These are phyloP conservation scores for Kregervanrija fluxuum DNA, from an alignment of 805 yeast genomes.

Conservation along the genomic window DNA sequence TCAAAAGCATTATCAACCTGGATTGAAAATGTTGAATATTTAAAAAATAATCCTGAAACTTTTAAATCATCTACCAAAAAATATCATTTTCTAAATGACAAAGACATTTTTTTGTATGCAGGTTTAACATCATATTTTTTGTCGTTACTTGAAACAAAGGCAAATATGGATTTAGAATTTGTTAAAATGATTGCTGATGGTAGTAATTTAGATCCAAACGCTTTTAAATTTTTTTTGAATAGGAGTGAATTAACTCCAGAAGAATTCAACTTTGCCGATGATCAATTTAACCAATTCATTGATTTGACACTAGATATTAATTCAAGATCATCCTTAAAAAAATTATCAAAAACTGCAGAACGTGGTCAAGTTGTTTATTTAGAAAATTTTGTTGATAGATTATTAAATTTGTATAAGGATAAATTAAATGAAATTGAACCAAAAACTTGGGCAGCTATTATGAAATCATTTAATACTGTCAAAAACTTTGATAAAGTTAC, in stretches of 20 bases:
- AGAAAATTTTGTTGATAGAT: slow-evolving; percentile 4
- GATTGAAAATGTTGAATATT: slow-evolving; percentile 22
- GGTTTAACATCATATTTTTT: slow-evolving; percentile 16
- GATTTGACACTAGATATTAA: slow-evolving; percentile 23
- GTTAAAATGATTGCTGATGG: slow-evolving; percentile 12
- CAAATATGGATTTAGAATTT: slow-evolving; percentile 16
- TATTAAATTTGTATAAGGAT: slow-evolving; percentile 3
- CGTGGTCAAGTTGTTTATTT: slow-evolving; percentile 7
- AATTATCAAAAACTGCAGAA: slow-evolving; percentile 27
- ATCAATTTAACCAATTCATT: slow-evolving; percentile 3
- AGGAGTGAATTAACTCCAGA: slow-evolving; percentile 4
- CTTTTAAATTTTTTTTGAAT: not conserved
- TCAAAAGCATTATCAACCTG: slow-evolving; percentile 23
- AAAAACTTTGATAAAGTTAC: slow-evolving; percentile 8
- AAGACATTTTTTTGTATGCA: slow-evolving; percentile 6
- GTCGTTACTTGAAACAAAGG: slow-evolving; percentile 13
- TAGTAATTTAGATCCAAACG: not conserved
- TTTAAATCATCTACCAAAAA: slow-evolving; percentile 3
- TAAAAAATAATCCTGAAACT: slow-evolving; percentile 14
- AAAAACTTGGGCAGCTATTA: slow-evolving; percentile 7
- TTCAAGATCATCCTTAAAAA: not conserved
- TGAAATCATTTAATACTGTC: slow-evolving; percentile 10
- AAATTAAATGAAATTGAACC: slow-evolving; percentile 8
- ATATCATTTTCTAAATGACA: slow-evolving; percentile 1
- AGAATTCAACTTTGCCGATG: slow-evolving; percentile 4